phyloP scores from a whole-genome alignment of 1,139 yeast genomes.

The Debaryomyces subglobosus region DNA sequence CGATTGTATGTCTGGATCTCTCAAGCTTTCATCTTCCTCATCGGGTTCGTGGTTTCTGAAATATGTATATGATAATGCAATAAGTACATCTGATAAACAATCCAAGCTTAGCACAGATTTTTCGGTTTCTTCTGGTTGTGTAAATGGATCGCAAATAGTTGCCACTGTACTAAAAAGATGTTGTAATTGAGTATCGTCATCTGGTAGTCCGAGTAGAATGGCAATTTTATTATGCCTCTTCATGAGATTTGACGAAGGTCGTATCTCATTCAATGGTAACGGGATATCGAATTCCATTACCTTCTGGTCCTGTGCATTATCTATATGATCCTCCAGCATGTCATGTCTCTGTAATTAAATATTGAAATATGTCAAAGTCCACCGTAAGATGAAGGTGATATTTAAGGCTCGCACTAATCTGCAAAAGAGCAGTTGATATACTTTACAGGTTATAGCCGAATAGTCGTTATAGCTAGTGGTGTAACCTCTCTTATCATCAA shows the following conservation, averaged over 20 bases:
- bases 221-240: constrained; percentile 27
- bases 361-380: background rate
- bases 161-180: constrained; percentile 36
- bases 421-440: background rate
- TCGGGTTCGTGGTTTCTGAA: constrained; percentile 12
- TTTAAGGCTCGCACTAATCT: background rate
- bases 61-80: constrained; percentile 39
- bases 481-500: background rate
- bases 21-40: constrained; percentile 13
- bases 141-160: constrained; percentile 62
- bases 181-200: constrained; percentile 19
- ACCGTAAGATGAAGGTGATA: background rate
- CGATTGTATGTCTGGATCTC: constrained; percentile 19
- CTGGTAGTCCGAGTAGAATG: constrained; percentile 22
- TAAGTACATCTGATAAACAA: constrained; percentile 51
- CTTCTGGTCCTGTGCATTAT: constrained; percentile 23
- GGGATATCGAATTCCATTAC: constrained; percentile 32
- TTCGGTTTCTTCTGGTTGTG: constrained; percentile 70
- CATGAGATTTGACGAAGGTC: constrained; percentile 18
- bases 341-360: constrained; percentile 18
- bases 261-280: constrained; percentile 19
- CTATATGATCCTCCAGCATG: constrained; percentile 27
- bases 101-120: constrained; percentile 55
- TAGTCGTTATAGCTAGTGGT: background rate
- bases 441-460: background rate